A percentile compares a stretch with the other conserved stretches of the same genome.
These are phyloP conservation scores for Auriscalpium vulgare DNA, from an alignment of 768 basidiomycete species.

Conservation along the genomic window DNA sequence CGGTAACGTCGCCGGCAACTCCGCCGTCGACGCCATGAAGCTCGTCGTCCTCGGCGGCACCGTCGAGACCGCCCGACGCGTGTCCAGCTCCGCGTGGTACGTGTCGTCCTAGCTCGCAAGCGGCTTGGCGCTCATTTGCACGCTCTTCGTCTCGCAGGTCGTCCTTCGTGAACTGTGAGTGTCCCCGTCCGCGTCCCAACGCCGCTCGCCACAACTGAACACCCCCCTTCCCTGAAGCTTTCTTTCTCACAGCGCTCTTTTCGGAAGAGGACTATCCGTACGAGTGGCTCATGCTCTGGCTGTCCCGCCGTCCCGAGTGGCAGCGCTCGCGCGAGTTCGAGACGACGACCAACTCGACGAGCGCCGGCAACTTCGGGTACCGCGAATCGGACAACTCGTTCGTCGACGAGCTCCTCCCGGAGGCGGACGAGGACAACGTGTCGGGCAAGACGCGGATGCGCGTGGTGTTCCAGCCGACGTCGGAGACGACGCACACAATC, in stretches of 20 bases:
- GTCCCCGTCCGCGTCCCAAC: background rate
- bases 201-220: slow-evolving; percentile 3
- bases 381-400: slow-evolving; percentile 48
- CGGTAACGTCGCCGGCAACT: slow-evolving; percentile 23
- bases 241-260: slow-evolving; percentile 84
- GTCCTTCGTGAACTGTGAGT: slow-evolving; percentile 82
- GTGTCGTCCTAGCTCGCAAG: slow-evolving; percentile 15
- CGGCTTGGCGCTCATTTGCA: background rate
- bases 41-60: slow-evolving; percentile 85
- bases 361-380: slow-evolving; percentile 44
- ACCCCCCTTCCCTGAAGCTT: slow-evolving; percentile 14
- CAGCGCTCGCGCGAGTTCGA: slow-evolving; percentile 86
- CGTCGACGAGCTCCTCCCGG: slow-evolving; percentile 41
- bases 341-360: slow-evolving; percentile 71
- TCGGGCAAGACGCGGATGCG: slow-evolving; percentile 67
- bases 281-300: slow-evolving; percentile 89
- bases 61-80: slow-evolving; percentile 76
- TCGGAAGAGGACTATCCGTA: slow-evolving; percentile 87
- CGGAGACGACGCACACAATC: slow-evolving; percentile 84
- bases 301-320: slow-evolving; percentile 81
- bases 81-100: slow-evolving; percentile 78
- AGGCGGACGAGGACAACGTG: slow-evolving; percentile 39
- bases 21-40: slow-evolving; percentile 83
- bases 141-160: slow-evolving; percentile 38
- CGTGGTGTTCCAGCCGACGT: slow-evolving; percentile 82